phyloP scores from a whole-genome alignment of 164 flowering plant genomes.

The Kalanchoe fedtschenkoi region DNA sequence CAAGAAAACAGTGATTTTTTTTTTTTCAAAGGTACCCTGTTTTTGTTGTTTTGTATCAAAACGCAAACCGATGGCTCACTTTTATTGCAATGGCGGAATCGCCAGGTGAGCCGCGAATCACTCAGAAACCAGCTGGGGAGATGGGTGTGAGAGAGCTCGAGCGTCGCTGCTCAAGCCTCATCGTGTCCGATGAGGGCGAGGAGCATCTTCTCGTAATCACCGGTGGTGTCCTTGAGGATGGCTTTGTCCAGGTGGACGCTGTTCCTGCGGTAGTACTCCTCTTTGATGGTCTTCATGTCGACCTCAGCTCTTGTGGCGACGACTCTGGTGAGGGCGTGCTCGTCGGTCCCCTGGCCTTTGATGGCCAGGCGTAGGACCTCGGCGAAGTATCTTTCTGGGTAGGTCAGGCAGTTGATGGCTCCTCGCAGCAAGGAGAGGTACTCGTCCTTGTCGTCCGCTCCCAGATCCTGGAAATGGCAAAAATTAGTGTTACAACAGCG shows the following conservation, averaged over 20 bases:
- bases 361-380: constrained; percentile 41
- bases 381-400: constrained; percentile 49
- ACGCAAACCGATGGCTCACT: no score
- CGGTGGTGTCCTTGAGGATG: constrained; percentile 39
- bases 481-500: no score
- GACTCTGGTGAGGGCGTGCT: constrained; percentile 54
- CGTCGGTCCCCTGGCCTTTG: constrained; percentile 50
- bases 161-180: constrained; percentile 20
- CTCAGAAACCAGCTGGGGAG: no score
- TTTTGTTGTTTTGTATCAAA: no score
- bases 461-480: constrained; percentile 32
- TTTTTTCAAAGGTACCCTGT: no score
- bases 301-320: constrained; percentile 51
- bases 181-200: constrained; percentile 38
- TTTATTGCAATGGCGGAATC: no score
- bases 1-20: no score
- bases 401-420: constrained; percentile 32
- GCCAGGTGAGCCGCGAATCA: no score
- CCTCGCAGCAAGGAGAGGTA: constrained; percentile 30
- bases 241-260: constrained; percentile 43
- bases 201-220: constrained; percentile 51
- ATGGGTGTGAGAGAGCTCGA: no score
- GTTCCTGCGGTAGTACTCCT: constrained; percentile 36
- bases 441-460: constrained; percentile 37
- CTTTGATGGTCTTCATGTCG: constrained; percentile 44